Percentiles rank a stretch among this genome's conserved stretches.
Conservation (phyloP, 2,329 filamentous ascomycete genomes). For the Mariannaea elegans region DNA sequence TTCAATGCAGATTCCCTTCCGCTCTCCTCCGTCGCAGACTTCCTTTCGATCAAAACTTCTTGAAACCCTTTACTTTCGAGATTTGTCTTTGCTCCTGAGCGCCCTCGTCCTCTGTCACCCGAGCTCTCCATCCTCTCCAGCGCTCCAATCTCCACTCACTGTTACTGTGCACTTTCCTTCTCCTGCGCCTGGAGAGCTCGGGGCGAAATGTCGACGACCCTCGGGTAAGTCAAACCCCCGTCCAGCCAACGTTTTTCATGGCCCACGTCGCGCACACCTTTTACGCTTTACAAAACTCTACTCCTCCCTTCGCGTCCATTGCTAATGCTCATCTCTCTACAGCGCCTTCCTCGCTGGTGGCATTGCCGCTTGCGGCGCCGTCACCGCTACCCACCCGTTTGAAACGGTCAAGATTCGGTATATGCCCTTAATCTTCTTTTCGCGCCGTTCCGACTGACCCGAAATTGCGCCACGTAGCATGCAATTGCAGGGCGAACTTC, state of each 20-base stretch:
- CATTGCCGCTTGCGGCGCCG: constrained; percentile 95
- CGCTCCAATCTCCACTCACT: constrained; percentile 1
- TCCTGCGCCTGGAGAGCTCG: constrained; percentile 36
- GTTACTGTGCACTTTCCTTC: background rate
- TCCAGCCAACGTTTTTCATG: too few relatives aligned
- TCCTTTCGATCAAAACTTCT: background rate
- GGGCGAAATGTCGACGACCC: constrained; percentile 38
- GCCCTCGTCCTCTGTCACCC: constrained; percentile 27
- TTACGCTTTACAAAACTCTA: too few relatives aligned
- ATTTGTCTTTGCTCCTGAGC: constrained; percentile 5
- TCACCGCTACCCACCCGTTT: constrained; percentile 97
- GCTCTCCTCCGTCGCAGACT: constrained; percentile 22
- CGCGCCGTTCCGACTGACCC: constrained; percentile 13
- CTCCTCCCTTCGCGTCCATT: background rate
- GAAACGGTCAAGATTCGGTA: constrained; percentile 99
- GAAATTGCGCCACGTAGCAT: constrained; percentile 62
- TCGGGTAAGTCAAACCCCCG: constrained; percentile 46
- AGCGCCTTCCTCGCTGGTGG: constrained; percentile 95
- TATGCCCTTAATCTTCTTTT: background rate
- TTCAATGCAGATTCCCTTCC: constrained; percentile 6
- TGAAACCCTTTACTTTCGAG: constrained; percentile 2
- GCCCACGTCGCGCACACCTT: background rate
- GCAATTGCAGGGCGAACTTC: constrained; percentile 95
- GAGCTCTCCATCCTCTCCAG: constrained; percentile 31
- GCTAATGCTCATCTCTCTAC: constrained; percentile 22